phyloP scores from a whole-genome alignment of 1,284 basidiomycete genomes.

The Inonotus obliquus region DNA sequence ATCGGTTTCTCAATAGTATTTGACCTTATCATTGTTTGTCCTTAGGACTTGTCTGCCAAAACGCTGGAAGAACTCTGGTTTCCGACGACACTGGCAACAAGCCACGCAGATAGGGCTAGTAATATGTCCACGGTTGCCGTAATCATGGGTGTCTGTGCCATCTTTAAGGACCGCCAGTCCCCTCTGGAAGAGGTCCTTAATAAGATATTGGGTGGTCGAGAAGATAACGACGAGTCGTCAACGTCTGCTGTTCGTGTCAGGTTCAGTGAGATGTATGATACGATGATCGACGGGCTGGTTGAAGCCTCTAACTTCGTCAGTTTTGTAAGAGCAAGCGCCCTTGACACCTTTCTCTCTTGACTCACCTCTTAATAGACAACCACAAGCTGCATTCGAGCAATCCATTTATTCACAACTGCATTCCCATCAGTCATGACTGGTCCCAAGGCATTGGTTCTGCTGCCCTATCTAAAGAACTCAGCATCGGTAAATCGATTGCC shows the following conservation, averaged over 20 bases:
- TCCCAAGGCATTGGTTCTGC: constrained; percentile 71
- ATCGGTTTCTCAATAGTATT: not conserved
- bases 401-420: constrained; percentile 76
- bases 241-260: constrained; percentile 49
- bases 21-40: not conserved
- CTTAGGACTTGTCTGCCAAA: constrained; percentile 80
- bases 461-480: constrained; percentile 85
- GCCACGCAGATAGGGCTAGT: constrained; percentile 37
- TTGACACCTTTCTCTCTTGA: constrained; percentile 20
- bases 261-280: constrained; percentile 76
- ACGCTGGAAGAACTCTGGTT: constrained; percentile 92
- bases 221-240: constrained; percentile 37
- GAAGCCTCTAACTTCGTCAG: constrained; percentile 77
- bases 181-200: constrained; percentile 83
- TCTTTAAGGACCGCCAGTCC: constrained; percentile 78
- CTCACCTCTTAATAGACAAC: constrained; percentile 49
- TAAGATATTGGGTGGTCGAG: constrained; percentile 67
- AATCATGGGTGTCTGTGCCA: constrained; percentile 80
- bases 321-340: constrained; percentile 50
- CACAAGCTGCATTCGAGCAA: constrained; percentile 77
- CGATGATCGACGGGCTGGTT: constrained; percentile 81
- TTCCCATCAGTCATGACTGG: constrained; percentile 80
- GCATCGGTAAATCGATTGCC: constrained; percentile 48
- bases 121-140: constrained; percentile 63
- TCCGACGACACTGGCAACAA: constrained; percentile 30